Evolutionary conservation across 257 asterid species (phyloP), one percentile per base, ranked within the genome.

Genomic region (Haberlea rhodopensis): DNA sequence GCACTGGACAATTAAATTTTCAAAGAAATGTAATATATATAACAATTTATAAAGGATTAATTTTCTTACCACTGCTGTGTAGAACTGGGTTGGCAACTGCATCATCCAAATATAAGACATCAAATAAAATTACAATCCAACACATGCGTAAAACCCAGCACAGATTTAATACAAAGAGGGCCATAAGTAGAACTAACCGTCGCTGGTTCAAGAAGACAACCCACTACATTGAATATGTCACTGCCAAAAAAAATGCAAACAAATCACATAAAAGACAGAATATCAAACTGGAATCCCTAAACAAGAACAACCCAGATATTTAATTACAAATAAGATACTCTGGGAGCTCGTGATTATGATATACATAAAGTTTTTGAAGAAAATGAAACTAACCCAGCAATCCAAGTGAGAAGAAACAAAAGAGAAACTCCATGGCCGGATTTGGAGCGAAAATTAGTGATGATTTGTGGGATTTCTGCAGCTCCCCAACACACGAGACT

Each of bases 401-500:
- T 66, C 99, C 99, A 94, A 70, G 90, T 77, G 76, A 84, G 81
- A 16, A 90, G 96, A 31, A 94, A 90, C 27, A 83, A 2, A 48
- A 90, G 73, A 48, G 99, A 94, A 68, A 94, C 72, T 11, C 99
- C 96, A 66, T 87, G 94, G 79, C 94, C 78, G 56, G 99, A 94
- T 62, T 94, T 89, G 0, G 94, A 66, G 22, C 80, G 67, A 76
- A 86, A 94, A 63, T 94, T 94, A 24, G 96, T 80, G 72, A 85
- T 23, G 43, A 94, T 94, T 74, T 94, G 97, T 6, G 99, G 99
- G 83, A 94, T 83, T 78, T 94, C 99, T 26, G 99, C 97, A 16
- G 90, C 85, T 3, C 83, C 96, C 97, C 97, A 94, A 45, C 66
- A 80, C 2, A 86, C 5, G 3, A 94, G 91, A 64, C 97, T 94